Conservation (phyloP, 345 rosid species). For the Schrenkiella parvula region DNA sequence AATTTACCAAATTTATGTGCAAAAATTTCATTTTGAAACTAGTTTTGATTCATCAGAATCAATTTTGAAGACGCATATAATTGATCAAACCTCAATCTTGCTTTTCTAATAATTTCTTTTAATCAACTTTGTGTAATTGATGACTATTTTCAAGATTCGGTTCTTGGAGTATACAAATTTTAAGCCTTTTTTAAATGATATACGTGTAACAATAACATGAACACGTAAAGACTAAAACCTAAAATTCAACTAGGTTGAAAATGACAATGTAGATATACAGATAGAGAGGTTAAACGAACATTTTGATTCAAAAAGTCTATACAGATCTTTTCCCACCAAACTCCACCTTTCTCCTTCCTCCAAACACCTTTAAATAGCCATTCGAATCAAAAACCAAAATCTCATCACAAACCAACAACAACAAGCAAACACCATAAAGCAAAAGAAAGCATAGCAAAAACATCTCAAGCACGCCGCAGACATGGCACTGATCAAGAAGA, state of each 20-base stretch:
- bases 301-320: background rate
- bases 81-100: background rate
- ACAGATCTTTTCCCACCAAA: conserved; percentile 30
- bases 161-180: background rate
- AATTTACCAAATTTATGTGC: background rate
- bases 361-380: conserved; percentile 15
- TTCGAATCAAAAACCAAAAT: conserved; percentile 3
- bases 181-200: background rate
- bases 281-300: conserved; percentile 33
- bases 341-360: conserved; percentile 15
- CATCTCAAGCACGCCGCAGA: conserved; percentile 11
- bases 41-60: background rate
- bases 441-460: background rate
- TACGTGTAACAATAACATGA: background rate
- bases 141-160: background rate
- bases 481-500: conserved; percentile 29
- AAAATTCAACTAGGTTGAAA: conserved; percentile 23
- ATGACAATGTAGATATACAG: conserved; percentile 25
- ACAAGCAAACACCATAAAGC: conserved; percentile 12
- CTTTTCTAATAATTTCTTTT: no score
- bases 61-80: background rate
- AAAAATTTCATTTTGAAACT: background rate
- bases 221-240: conserved; percentile 13
- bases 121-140: background rate
- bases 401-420: conserved; percentile 25